Base-by-base conservation (phyloP, 176 grass and related monocot species). In the Lolium perenne region DNA sequence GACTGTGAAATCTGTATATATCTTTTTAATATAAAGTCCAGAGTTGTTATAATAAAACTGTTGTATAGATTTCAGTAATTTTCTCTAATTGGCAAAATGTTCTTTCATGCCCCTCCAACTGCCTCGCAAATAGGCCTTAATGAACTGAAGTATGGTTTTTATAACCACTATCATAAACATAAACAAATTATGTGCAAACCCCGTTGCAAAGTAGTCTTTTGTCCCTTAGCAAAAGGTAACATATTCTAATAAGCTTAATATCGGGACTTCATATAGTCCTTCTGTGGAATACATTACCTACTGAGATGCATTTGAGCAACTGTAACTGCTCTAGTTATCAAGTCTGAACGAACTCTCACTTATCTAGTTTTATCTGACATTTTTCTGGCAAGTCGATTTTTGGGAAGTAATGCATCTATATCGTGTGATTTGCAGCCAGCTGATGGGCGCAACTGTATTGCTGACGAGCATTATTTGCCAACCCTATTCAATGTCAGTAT, bases 391-490 rank as follows among this genome's bases (percentile, higher is more conserved):
- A 60, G n/a, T 11, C 0, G 1, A 47, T 15, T 76, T 87, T 70
- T 81, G 47, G 18, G 18, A 23, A 83, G 69, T 76, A 23, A 74
- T 20, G 78, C 32, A 63, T 79, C 10, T 84, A 38, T 83, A 26
- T 83, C 58, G 32, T 56, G 5, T 87, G 20, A 56, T 82, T 92
- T 90, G 55, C 90, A 98, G 97, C 97, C 97, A 87, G 94, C 87
- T 60, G 94, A 94, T 54, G 85, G 90, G 74, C 92, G 92, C 55
- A 96, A 99, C 82, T 99, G 97, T 71, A 95, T 95, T 91, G 90
- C 97, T 82, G 97, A 99, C 55, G 97, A 99, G 85, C 97, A 99
- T 99, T 99, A 96, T 87, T 90, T 99, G 51, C 97, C 97, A 70
- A 99, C 97, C 53, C 67, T 99, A 50, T 99, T 99, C 84, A 84